Evolutionary conservation across 1,139 yeast genomes (phyloP), one percentile per base, ranked within the genome.

Genomic region (Debaryomyces subglobosus): DNA sequence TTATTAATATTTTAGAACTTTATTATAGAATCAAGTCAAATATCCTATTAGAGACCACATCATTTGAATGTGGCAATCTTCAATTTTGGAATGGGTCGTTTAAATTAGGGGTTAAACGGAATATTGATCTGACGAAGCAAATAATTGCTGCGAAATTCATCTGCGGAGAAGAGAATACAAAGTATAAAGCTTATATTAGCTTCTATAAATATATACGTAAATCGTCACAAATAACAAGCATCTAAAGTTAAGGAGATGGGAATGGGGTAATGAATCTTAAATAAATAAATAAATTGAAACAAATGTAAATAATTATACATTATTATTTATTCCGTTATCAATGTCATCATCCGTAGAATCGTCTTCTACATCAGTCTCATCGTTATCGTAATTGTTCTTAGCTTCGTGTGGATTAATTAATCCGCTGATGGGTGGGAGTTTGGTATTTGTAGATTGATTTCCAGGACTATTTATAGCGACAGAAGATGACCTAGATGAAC

Each of bases 341-440:
- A 33, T 27, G 38, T 57, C 59, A 25, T 57, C 62, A 43, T 56
- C 60, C 20, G 56, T 53, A 15, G 45, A 68, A 48, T 65, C 64
- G 47, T 65, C 59, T 40, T 67, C 71, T 23, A 68, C 58, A 46
- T 70, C 76, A 1, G 75, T 70, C 37, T 64, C 74, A 47, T 72
- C 78, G 47, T 69, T 62, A 50, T 59, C 65, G 25, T 46, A 45
- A 39, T 49, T 49, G 13, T 45, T 36, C 15, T 47, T 49, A 30
- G 48, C 47, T 21, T 43, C 36, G 39, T 34, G 34, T 27, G 50
- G 47, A 25, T 57, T 56, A 10, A 64, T 58, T 39, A 69, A 50
- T n/a, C 75, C 73, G 8, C 68, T 53, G 23, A 72, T 63, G 10
- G 74, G 73, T 3, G 77, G 78, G 32, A 72, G 57, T 24, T 53